phyloP scores from a whole-genome alignment of 2,329 filamentous ascomycete genomes.

The Fusarium buharicum region DNA sequence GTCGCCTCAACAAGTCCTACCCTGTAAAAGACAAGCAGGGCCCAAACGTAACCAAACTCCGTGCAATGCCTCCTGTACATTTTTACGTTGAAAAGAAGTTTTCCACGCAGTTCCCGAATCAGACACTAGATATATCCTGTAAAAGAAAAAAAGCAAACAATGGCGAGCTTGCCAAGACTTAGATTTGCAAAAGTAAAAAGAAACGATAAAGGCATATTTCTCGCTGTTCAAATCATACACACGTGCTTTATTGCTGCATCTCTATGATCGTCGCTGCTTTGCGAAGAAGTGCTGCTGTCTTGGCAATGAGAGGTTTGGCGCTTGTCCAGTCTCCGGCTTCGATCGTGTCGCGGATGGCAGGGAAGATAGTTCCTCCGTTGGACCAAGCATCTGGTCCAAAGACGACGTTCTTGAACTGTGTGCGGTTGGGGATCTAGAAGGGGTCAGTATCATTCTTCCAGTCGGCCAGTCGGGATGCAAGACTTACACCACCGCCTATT shows the following conservation, averaged over 20 bases:
- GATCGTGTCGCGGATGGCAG: slow-evolving; percentile 84
- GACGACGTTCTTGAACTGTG: slow-evolving; percentile 93
- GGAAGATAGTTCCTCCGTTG: slow-evolving; percentile 57
- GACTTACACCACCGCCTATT: slow-evolving; percentile 76
- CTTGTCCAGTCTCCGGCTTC: slow-evolving; percentile 75
- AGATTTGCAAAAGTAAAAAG: slow-evolving; percentile 14
- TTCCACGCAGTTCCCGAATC: slow-evolving; percentile 26
- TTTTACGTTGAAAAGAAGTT: slow-evolving; percentile 27
- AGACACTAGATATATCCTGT: slow-evolving; percentile 34
- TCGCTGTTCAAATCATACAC: slow-evolving; percentile 35
- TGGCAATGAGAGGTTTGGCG: slow-evolving; percentile 75
- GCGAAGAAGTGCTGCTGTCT: slow-evolving; percentile 74
- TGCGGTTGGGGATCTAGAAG: slow-evolving; percentile 80
- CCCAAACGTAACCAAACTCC: slow-evolving; percentile 47
- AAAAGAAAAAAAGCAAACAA: slow-evolving; percentile 31
- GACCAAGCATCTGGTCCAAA: slow-evolving; percentile 87
- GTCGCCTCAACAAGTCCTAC: slow-evolving; percentile 24
- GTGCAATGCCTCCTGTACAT: slow-evolving; percentile 50
- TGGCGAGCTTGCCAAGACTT: slow-evolving; percentile 28
- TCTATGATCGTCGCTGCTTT: slow-evolving; percentile 62
- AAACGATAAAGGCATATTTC: slow-evolving; percentile 18
- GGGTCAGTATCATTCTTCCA: slow-evolving; percentile 21
- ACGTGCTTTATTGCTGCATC: slow-evolving; percentile 32
- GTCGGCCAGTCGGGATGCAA: neutral
- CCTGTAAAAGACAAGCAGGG: slow-evolving; percentile 36